phyloP scores from a whole-genome alignment of 2,329 filamentous ascomycete species.

The Aspergillus sp. region DNA sequence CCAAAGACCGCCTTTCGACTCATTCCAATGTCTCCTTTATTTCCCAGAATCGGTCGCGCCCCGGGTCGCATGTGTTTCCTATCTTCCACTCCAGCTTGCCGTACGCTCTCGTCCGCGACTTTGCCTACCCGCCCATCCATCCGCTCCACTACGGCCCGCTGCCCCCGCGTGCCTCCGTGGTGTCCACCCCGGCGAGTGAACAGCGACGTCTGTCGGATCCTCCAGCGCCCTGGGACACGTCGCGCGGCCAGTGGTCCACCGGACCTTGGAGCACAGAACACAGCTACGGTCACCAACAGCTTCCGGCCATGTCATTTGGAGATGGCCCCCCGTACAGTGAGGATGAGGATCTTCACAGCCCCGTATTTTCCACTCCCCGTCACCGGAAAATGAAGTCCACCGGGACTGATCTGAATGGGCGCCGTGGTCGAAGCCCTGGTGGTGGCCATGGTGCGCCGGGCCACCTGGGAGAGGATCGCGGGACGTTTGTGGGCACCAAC shows the following conservation, averaged over 20 bases:
- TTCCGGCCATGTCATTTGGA: constrained; percentile 78
- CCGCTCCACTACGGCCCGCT: constrained; percentile 94
- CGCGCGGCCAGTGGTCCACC: constrained; percentile 56
- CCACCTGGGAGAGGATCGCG: constrained; percentile 57
- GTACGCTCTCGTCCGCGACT: constrained; percentile 92
- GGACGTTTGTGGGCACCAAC: constrained; percentile 65
- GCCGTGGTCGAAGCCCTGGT: constrained; percentile 49
- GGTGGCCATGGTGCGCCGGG: constrained; percentile 32
- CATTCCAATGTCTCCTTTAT: constrained; percentile 69
- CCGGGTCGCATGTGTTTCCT: constrained; percentile 77
- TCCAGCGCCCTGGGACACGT: constrained; percentile 69
- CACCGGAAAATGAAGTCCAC: constrained; percentile 83
- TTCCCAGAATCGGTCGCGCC: constrained; percentile 64
- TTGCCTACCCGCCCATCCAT: constrained; percentile 80
- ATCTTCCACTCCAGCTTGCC: constrained; percentile 79
- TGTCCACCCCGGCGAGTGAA: constrained; percentile 83
- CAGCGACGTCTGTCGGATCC: constrained; percentile 76
- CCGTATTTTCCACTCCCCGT: constrained; percentile 75
- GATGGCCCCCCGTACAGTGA: constrained; percentile 93
- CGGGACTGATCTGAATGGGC: constrained; percentile 34
- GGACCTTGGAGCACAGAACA: constrained; percentile 47
- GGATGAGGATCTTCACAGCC: constrained; percentile 91
- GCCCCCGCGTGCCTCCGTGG: constrained; percentile 66
- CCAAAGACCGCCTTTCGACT: constrained; percentile 78
- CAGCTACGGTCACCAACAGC: constrained; percentile 63